A percentile compares a stretch with the other conserved stretches of the same genome.
phyloP scores from a whole-genome alignment of 768 basidiomycete genomes.

The Kockovaella imperatae region DNA sequence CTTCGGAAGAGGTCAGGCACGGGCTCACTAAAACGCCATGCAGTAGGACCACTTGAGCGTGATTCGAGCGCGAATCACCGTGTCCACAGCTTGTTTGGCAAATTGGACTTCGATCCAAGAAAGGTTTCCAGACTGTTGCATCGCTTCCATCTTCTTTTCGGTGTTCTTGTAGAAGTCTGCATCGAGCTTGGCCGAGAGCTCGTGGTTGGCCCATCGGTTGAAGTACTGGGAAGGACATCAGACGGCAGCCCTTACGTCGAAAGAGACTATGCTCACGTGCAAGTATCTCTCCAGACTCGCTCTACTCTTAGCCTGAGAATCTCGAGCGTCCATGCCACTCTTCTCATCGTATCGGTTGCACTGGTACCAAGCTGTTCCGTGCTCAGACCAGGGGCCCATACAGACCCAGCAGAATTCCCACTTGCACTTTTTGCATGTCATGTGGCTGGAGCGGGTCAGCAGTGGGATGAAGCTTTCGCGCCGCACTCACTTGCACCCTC shows the following conservation, averaged over 20 bases:
- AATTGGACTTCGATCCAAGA: conserved; percentile 99
- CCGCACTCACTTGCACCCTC: conserved; percentile 89
- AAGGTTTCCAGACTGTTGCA: conserved; percentile 83
- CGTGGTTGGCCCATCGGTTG: conserved; percentile 99
- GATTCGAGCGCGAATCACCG: conserved; percentile 76
- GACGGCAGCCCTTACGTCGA: not conserved
- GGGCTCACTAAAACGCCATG: conserved; percentile 80
- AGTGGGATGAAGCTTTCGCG: not conserved
- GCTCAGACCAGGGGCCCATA: conserved; percentile 97
- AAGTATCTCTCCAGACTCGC: conserved; percentile 91
- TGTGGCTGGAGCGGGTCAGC: conserved; percentile 59
- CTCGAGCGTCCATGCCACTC: conserved; percentile 71
- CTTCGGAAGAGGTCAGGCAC: not conserved
- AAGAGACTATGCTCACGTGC: conserved; percentile 57
- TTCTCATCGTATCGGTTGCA: conserved; percentile 97
- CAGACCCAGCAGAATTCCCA: conserved; percentile 94
- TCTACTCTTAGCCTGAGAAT: conserved; percentile 80
- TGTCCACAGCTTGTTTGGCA: conserved; percentile 96
- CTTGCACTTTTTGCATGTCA: conserved; percentile 99
- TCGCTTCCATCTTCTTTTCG: conserved; percentile 99
- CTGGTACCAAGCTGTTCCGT: conserved; percentile 95
- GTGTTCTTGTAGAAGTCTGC: conserved; percentile 86
- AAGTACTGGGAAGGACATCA: conserved; percentile 62
- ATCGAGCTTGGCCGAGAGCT: conserved; percentile 96
- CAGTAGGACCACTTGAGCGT: conserved; percentile 99